Evolutionary conservation across 2,329 filamentous ascomycete species (phyloP).

Genomic region (Stagonosporopsis tanaceti): DNA sequence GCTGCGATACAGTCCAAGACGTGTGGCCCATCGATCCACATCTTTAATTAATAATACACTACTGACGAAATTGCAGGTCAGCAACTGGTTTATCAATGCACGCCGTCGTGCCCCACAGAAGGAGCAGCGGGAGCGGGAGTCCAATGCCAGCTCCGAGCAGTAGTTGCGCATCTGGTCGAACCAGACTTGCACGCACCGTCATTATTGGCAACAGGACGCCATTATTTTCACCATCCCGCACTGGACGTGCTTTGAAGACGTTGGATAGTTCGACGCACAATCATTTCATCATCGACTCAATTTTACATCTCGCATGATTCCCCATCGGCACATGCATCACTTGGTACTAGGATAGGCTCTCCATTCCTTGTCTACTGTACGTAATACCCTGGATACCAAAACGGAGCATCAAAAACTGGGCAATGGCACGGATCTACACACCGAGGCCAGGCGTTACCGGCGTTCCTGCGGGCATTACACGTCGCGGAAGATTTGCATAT

Average conservation of each 20-base stretch:
- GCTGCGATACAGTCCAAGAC: background rate
- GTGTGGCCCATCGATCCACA: background rate
- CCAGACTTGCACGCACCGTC: background rate
- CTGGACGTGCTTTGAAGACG: slow-evolving; percentile 18
- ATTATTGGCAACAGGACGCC: background rate
- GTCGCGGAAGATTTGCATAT: slow-evolving; percentile 8
- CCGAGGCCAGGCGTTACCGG: slow-evolving; percentile 13
- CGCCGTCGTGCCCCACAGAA: slow-evolving; percentile 62
- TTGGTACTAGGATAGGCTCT: background rate
- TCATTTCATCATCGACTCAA: background rate
- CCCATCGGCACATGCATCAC: slow-evolving; percentile 10
- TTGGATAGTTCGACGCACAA: slow-evolving; percentile 3
- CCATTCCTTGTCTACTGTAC: slow-evolving; percentile 8
- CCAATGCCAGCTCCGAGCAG: slow-evolving; percentile 19
- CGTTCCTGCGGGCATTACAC: slow-evolving; percentile 14
- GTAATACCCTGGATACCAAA: slow-evolving; percentile 30
- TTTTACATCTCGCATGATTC: background rate
- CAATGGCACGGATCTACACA: slow-evolving; percentile 7
- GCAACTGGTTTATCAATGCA: slow-evolving; percentile 84
- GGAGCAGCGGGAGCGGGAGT: slow-evolving; percentile 40
- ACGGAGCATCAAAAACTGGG: slow-evolving; percentile 22
- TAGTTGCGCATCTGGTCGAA: background rate
- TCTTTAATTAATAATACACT: background rate
- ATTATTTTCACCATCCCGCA: slow-evolving; percentile 11
- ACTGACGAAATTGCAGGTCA: slow-evolving; percentile 58